Evolutionary conservation across 2,329 filamentous ascomycete genomes (phyloP).

Genomic region (Monilinia fructigena): DNA sequence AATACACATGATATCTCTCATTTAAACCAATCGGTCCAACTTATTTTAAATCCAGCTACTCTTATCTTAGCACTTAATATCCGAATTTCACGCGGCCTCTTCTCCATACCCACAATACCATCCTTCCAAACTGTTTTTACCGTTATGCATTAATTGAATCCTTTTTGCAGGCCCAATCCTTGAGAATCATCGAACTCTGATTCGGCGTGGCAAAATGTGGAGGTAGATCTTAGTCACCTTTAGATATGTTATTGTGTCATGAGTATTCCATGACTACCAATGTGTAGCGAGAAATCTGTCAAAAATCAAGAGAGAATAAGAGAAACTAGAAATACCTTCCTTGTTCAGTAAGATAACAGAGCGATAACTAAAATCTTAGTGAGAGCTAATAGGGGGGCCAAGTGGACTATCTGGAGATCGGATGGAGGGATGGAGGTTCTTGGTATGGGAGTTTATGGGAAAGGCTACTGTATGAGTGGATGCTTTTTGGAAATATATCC

Average conservation of each 20-base stretch:
- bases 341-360: not conserved
- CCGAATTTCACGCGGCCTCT: constrained; percentile 14
- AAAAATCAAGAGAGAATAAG: not conserved
- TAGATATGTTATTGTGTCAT: constrained; percentile 17
- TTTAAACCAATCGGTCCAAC: constrained; percentile 14
- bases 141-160: constrained; percentile 7
- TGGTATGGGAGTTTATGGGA: not conserved
- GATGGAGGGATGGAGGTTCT: not conserved
- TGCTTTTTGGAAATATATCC: not conserved
- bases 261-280: not conserved
- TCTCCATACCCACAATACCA: constrained; percentile 13
- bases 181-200: not conserved
- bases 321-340: not conserved
- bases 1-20: constrained; percentile 5
- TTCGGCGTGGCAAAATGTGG: constrained; percentile 18
- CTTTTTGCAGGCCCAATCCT: not conserved
- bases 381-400: not conserved
- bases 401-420: constrained; percentile 14
- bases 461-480: not conserved
- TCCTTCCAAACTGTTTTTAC: not conserved
- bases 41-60: constrained; percentile 5
- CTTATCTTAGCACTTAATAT: constrained; percentile 19
- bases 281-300: constrained; percentile 4
- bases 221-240: constrained; percentile 17
- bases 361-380: constrained; percentile 1